Evolutionary conservation across 208 protist genomes (phyloP).

Genomic region (Trichomonas vaginalis): DNA sequence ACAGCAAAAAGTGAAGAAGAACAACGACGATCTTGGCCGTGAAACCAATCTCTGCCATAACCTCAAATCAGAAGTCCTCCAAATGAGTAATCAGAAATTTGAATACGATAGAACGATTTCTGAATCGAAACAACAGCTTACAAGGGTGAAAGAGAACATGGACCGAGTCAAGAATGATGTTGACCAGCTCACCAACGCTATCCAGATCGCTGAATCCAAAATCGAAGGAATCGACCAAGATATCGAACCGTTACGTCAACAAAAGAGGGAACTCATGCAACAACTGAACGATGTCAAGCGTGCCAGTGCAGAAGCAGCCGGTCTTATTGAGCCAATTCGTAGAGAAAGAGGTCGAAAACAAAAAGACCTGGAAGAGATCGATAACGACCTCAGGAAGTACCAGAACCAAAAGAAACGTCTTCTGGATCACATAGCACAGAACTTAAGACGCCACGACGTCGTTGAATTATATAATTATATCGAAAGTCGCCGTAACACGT

Average conservation of each 20-base stretch:
- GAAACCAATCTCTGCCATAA: no score
- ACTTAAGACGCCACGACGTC: not conserved
- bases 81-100: not conserved
- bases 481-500: not conserved
- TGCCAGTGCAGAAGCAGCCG: not conserved
- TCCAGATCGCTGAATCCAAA: not conserved
- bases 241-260: not conserved
- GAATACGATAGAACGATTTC: not conserved
- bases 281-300: not conserved
- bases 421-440: not conserved
- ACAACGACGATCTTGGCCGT: not conserved
- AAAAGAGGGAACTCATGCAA: not conserved
- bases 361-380: not conserved
- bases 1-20: not conserved
- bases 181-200: not conserved
- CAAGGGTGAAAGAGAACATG: not conserved
- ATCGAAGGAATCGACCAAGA: not conserved
- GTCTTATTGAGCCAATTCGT: not conserved
- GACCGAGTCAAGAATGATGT: not conserved
- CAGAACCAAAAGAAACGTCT: not conserved
- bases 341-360: not conserved
- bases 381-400: not conserved
- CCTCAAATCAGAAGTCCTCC: not conserved
- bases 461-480: not conserved
- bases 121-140: not conserved